Evolutionary conservation across 805 yeast genomes (phyloP), one percentile per base, ranked within the genome.

Genomic region (Schwanniomyces polymorphus): DNA sequence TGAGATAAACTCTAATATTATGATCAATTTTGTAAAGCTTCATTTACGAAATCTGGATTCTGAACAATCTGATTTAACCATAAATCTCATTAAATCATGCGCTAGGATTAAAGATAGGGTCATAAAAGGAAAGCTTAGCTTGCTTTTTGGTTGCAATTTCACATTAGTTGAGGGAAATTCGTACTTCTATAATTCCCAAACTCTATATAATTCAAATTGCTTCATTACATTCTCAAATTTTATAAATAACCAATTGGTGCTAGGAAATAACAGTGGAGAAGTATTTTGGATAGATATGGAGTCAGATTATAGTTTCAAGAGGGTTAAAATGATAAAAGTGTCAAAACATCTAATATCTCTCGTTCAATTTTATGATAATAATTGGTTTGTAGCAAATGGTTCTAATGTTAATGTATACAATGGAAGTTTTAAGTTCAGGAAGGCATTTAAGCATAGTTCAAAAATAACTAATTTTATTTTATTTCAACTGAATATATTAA

Each of bases 211-310:
- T 26, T 38, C 29, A 5, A 16, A 26, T 26, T 38, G 33, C 16
- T 31, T 14, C 9, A 39, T 48, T 11, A 44, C 48, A 1, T 28
- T 27, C 14, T 29, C 44, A 6, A 16, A 31, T n/a, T 28, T 48
- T 8, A 25, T 28, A 16, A 27, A 34, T 11, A 23, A 42, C n/a
- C 11, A 34, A 4, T 23, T 48, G 11, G 29, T 38, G 9, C 27
- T 48, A 7, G 48, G 48, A 29, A 48, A 42, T 16, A 42, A 38
- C 17, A 17, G n/a, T 10, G 51, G 51, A 6, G 43, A 38, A 12
- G 35, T 41, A 25, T 42, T 44, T 27, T 17, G 25, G 17, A 25
- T 44, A 4, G 33, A 27, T 9, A 8, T 44, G 10, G 37, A 29
- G 5, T 11, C 14, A 16, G 34, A 34, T 35, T 37, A 37, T 26